Percentiles rank a stretch among this genome's conserved stretches.
These are phyloP conservation scores for Desmodesmus armatus DNA, from an alignment of 139 green algal species.

Conservation along the genomic window DNA sequence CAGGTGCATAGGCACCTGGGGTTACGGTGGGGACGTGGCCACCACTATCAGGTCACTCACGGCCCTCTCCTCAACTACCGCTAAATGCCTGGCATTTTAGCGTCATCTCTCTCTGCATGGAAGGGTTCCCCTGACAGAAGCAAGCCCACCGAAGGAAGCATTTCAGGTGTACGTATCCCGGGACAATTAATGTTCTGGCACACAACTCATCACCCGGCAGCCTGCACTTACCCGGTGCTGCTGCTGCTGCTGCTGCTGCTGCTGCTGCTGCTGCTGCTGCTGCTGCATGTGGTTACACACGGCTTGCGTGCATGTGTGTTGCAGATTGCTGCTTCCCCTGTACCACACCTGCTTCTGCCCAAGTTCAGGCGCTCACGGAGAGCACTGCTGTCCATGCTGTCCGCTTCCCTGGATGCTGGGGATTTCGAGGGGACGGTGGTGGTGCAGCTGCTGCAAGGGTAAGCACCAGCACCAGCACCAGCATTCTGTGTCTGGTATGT, in stretches of 20 bases:
- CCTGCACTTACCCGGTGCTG: not conserved
- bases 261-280: slow-evolving; percentile 1
- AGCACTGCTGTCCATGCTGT: slow-evolving; percentile 46
- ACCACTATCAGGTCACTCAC: too few relatives aligned
- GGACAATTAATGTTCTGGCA: not conserved
- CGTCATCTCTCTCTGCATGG: too few relatives aligned
- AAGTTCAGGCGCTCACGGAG: slow-evolving; percentile 50
- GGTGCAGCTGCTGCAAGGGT: slow-evolving; percentile 64
- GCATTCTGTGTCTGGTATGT: not conserved
- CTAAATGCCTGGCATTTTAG: too few relatives aligned
- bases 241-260: not conserved
- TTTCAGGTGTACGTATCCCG: not conserved
- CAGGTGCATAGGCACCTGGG: too few relatives aligned
- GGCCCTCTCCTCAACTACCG: too few relatives aligned
- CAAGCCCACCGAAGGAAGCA: not conserved
- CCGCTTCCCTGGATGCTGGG: slow-evolving; percentile 44
- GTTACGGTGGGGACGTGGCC: too few relatives aligned
- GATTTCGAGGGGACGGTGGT: slow-evolving; percentile 63
- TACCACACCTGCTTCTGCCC: slow-evolving; percentile 79
- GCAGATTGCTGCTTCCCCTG: slow-evolving; percentile 75
- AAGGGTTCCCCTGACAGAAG: too few relatives aligned
- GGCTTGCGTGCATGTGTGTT: too few relatives aligned
- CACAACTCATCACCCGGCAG: not conserved
- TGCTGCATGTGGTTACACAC: not conserved
- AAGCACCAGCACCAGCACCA: slow-evolving; percentile 22